A percentile compares a stretch with the other conserved stretches of the same genome.
phyloP scores from a whole-genome alignment of 345 rosid species.

The Eucalyptus virginea region DNA sequence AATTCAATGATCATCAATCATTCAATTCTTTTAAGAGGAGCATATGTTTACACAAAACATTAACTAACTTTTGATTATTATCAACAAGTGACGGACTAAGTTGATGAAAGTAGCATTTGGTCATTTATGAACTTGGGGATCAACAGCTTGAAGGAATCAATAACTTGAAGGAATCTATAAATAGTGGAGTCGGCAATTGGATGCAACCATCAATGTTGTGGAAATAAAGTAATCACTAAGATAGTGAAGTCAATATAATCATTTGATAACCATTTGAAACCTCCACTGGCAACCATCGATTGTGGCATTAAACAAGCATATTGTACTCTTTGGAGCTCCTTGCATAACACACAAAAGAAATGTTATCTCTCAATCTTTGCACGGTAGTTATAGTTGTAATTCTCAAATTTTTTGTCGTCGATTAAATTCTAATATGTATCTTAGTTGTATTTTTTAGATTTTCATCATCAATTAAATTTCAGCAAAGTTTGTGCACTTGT shows the following conservation, averaged over 20 bases:
- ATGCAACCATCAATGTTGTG: neutral
- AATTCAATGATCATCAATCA: neutral
- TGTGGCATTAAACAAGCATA: neutral
- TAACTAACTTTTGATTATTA: no score
- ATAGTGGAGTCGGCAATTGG: neutral
- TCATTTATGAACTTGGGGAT: no score
- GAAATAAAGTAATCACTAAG: neutral
- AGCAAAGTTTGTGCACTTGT: neutral
- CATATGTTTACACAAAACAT: neutral
- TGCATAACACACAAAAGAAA: neutral
- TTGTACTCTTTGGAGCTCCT: neutral
- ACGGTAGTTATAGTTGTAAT: neutral
- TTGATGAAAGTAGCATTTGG: neutral
- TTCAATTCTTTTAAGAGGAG: neutral
- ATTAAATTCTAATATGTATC: neutral
- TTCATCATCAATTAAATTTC: neutral
- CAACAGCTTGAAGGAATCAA: neutral
- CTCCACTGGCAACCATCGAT: neutral
- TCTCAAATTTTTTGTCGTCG: neutral
- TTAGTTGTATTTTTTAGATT: neutral
- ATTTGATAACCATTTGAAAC: neutral
- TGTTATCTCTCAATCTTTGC: neutral
- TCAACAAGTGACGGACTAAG: neutral
- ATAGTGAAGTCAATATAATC: neutral
- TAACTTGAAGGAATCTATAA: neutral